Percentiles rank a stretch among this genome's conserved stretches.
These are phyloP conservation scores for Chionographis japonica DNA, from an alignment of 106 monocot species.

Conservation along the genomic window DNA sequence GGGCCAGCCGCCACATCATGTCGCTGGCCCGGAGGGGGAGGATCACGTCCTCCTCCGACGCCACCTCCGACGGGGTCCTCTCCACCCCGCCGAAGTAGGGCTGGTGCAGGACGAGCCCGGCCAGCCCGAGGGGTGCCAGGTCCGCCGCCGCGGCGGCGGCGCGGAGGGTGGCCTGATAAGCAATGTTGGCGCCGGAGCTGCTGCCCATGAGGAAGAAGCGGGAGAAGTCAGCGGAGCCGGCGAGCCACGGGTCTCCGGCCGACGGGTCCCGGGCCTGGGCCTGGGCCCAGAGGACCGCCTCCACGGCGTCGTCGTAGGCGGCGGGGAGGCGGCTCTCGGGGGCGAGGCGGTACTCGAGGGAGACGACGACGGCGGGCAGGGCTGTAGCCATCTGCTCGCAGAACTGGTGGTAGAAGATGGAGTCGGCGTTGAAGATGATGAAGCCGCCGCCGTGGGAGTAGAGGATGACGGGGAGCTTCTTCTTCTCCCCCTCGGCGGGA, in stretches of 20 bases:
- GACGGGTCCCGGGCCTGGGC: constrained; percentile 7
- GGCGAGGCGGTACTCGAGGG: constrained; percentile 63
- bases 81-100: constrained; percentile 50
- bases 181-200: constrained; percentile 61
- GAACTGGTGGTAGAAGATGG: constrained; percentile 29
- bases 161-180: constrained; percentile 21
- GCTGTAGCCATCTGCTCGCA: constrained; percentile 37
- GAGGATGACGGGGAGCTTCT: constrained; percentile 52
- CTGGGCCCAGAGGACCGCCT: constrained; percentile 30
- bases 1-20: constrained; percentile 38
- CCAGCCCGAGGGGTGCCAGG: constrained; percentile 7
- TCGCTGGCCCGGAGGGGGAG: constrained; percentile 40
- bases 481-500: too few species aligned
- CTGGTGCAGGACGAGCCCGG: constrained; percentile 40
- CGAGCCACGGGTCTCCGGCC: constrained; percentile 21
- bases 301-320: constrained; percentile 65
- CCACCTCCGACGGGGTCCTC: constrained; percentile 34
- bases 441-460: constrained; percentile 76
- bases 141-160: constrained; percentile 5
- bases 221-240: constrained; percentile 37
- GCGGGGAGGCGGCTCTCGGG: constrained; percentile 69
- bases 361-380: constrained; percentile 49
- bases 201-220: constrained; percentile 34
- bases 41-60: constrained; percentile 25
- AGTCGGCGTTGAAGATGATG: constrained; percentile 45